phyloP scores from a whole-genome alignment of 192 early-diverging fungal species.

The Tieghemiomyces parasiticus region DNA sequence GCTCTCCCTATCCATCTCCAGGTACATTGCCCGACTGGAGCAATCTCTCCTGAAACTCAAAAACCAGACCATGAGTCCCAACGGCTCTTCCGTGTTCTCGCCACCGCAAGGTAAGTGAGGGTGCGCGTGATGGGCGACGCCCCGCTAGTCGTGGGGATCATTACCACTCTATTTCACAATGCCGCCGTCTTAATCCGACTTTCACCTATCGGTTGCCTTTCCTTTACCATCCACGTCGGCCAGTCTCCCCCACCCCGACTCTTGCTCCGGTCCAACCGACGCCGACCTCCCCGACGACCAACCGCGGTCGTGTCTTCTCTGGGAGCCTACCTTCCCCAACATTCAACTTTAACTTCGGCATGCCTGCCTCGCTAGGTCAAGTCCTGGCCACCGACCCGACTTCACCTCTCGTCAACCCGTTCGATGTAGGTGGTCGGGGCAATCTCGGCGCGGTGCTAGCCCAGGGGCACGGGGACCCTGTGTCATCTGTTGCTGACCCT shows the following conservation, averaged over 20 bases:
- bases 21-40: slow-evolving; percentile 1
- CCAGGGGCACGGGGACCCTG: too few relatives aligned
- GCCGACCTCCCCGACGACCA: neutral
- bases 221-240: too few relatives aligned
- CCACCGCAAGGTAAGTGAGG: neutral
- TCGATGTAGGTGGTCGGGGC: neutral
- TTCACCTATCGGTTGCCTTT: too few relatives aligned
- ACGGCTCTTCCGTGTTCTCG: neutral
- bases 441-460: too few relatives aligned
- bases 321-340: neutral
- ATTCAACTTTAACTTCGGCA: neutral
- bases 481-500: too few relatives aligned
- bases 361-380: neutral
- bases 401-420: neutral
- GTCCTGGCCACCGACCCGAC: neutral
- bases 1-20: too few relatives aligned
- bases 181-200: too few relatives aligned
- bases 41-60: slow-evolving; percentile 5
- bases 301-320: neutral
- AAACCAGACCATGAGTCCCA: neutral
- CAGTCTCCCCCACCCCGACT: too few relatives aligned
- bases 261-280: neutral
- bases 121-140: neutral
- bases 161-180: too few relatives aligned
- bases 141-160: too few relatives aligned